A percentile compares a stretch with the other conserved stretches of the same genome.
These are phyloP conservation scores for Chamaecyparis obtusa DNA, from an alignment of 75 land plant genomes.

Conservation along the genomic window DNA sequence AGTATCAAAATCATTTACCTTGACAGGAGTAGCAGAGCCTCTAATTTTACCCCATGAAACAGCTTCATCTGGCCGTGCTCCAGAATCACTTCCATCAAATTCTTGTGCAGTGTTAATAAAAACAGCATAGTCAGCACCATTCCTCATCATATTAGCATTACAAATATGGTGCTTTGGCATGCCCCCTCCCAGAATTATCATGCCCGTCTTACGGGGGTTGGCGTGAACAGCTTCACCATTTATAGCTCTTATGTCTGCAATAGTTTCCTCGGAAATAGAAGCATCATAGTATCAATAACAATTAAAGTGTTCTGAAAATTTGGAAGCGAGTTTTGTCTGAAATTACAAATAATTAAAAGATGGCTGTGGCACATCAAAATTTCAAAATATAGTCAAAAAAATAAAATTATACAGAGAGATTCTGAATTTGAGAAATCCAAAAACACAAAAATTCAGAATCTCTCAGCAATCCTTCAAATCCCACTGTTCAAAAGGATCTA, in stretches of 20 bases:
- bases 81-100: conserved; percentile 98
- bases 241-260: conserved; percentile 85
- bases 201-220: conserved; percentile 78
- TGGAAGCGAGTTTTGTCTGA: not conserved
- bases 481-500: not conserved
- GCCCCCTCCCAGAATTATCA: conserved; percentile 93
- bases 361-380: not conserved
- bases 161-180: conserved; percentile 96
- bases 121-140: conserved; percentile 97
- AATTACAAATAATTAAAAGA: not conserved
- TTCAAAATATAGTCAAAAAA: not conserved
- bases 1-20: conserved; percentile 39
- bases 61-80: conserved; percentile 97
- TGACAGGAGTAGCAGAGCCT: conserved; percentile 78
- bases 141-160: conserved; percentile 99
- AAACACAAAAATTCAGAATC: not conserved
- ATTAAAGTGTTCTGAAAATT: not conserved
- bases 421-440: too few species aligned
- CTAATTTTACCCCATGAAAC: conserved; percentile 97
- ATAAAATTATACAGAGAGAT: not conserved
- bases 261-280: not conserved
- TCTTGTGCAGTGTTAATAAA: conserved; percentile 96
- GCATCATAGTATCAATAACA: conserved; percentile 3
- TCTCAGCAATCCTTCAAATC: not conserved
- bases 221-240: conserved; percentile 96